A percentile compares a stretch with the other conserved stretches of the same genome.
These are phyloP conservation scores for Omphalea diandra DNA, from an alignment of 441 rosid genomes.

Conservation along the genomic window DNA sequence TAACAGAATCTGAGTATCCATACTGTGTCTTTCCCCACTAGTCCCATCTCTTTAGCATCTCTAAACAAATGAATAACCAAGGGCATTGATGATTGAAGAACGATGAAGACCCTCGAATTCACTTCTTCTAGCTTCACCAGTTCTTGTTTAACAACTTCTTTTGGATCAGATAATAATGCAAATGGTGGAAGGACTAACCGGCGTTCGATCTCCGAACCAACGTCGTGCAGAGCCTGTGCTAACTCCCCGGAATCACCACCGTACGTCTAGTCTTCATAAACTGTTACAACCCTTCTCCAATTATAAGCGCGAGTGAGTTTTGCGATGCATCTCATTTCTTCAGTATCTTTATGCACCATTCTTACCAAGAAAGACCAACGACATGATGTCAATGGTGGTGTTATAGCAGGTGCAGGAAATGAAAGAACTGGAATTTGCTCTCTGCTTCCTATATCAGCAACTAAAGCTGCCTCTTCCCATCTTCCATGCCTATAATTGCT, in stretches of 20 bases:
- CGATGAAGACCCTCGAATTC: constrained; percentile 42
- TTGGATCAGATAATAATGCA: constrained; percentile 29
- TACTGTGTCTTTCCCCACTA: constrained; percentile 35
- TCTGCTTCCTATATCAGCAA: constrained; percentile 39
- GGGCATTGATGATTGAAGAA: constrained; percentile 42
- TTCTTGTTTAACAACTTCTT: constrained; percentile 22
- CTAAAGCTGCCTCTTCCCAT: constrained; percentile 50
- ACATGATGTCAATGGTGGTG: constrained; percentile 19
- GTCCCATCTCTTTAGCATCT: constrained; percentile 36
- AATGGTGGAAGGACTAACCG: constrained; percentile 37
- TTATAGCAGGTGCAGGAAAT: constrained; percentile 30
- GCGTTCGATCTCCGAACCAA: constrained; percentile 40
- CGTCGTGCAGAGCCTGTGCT: constrained; percentile 25
- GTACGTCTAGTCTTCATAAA: constrained; percentile 37
- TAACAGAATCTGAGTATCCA: constrained; percentile 42
- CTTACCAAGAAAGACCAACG: constrained; percentile 46
- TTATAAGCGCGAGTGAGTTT: constrained; percentile 31
- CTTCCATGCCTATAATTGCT: constrained; percentile 47
- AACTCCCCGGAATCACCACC: constrained; percentile 36
- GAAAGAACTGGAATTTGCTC: constrained; percentile 44
- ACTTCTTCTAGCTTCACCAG: constrained; percentile 26
- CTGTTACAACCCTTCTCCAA: constrained; percentile 38
- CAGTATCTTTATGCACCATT: constrained; percentile 31
- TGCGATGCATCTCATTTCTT: constrained; percentile 41
- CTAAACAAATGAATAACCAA: constrained; percentile 38